Evolutionary conservation across 371 early-diverging fungal genomes (phyloP).

Genomic region (Modicella reniformis): DNA sequence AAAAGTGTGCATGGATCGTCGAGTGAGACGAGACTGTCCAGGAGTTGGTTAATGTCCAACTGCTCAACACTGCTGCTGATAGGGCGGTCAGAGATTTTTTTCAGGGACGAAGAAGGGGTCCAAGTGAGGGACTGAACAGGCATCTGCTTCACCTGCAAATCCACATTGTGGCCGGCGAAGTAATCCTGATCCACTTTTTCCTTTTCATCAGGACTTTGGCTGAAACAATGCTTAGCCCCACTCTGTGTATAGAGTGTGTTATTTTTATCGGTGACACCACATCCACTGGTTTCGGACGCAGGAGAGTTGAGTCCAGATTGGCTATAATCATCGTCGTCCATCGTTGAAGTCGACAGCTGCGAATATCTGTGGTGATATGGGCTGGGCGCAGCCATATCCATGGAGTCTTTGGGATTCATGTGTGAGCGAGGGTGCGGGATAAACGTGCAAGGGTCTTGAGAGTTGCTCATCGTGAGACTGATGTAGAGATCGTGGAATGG

Average conservation of each 20-base stretch:
- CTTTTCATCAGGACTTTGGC: not conserved
- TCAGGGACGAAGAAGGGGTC: not conserved
- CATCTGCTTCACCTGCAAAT: not conserved
- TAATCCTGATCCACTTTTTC: too few species aligned
- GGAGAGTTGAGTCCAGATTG: slow-evolving; percentile 36
- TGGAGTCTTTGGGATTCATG: slow-evolving; percentile 3
- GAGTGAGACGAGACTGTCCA: too few species aligned
- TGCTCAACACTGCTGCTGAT: slow-evolving; percentile 8
- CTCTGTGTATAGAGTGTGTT: not conserved
- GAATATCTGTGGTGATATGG: slow-evolving; percentile 18
- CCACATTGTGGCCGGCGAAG: not conserved
- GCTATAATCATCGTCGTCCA: slow-evolving; percentile 41
- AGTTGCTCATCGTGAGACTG: too few species aligned
- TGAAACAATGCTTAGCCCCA: not conserved
- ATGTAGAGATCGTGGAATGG: too few species aligned
- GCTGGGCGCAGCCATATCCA: slow-evolving; percentile 24
- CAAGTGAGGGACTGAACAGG: not conserved
- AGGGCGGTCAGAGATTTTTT: not conserved
- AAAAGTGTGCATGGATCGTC: slow-evolving; percentile 39
- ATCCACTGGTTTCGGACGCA: slow-evolving; percentile 20
- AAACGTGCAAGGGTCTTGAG: too few species aligned
- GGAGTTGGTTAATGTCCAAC: slow-evolving; percentile 6
- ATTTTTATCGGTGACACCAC: not conserved
- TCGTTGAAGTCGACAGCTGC: slow-evolving; percentile 31
- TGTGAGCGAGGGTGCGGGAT: not conserved